Base-by-base conservation (phyloP, 2,329 filamentous ascomycete genomes). In the Penicillium janthinellum region DNA sequence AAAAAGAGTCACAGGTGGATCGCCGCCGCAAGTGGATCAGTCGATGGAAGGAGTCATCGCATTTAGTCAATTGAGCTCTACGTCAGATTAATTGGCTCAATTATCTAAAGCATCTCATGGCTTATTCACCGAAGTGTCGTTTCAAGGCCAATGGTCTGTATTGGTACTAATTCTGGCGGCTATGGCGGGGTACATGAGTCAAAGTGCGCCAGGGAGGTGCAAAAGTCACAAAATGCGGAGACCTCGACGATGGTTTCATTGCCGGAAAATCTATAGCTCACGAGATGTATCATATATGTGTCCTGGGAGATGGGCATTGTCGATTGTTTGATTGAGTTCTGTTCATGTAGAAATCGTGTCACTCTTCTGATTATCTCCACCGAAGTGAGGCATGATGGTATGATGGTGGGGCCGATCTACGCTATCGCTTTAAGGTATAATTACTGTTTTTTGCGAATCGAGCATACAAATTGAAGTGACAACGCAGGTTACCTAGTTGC, bases 1-100 rank as follows among this genome's bases (percentile, higher is more conserved):
- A 56, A 60, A 64, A 64, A 67, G 51, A 60, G 52, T 62, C 49
- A 60, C 38, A 47, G 56, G 66, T 63, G 66, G 65, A 65, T 45
- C 67, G 54, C 48, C 42, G 47, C 35, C 49, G 37, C 49, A 49
- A 54, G 64, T 64, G 67, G 66, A 67, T 68, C 65, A 60, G 63
- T 60, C 54, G 59, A 63, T 59, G 49, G 60, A 67, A 59, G 31
- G 57, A 63, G 60, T 60, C 62, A 62, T 62, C 38, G 31, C 14
- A 11, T 39, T 22, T 39, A 45, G 56, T 62, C 22, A 20, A 15
- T n/a, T 45, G 37, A 28, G 38, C 37, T 51, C 44, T 47, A 37
- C 34, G 12, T 25, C 45, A n/a, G 10, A n/a, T 35, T 20, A 20
- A 14, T 10, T 4, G 5, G 5, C 8, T 25, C 15, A 12, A n/a